Evolutionary conservation across 768 basidiomycete genomes (phyloP), one percentile per base, ranked within the genome.

Genomic region (Leccinum variicolor): DNA sequence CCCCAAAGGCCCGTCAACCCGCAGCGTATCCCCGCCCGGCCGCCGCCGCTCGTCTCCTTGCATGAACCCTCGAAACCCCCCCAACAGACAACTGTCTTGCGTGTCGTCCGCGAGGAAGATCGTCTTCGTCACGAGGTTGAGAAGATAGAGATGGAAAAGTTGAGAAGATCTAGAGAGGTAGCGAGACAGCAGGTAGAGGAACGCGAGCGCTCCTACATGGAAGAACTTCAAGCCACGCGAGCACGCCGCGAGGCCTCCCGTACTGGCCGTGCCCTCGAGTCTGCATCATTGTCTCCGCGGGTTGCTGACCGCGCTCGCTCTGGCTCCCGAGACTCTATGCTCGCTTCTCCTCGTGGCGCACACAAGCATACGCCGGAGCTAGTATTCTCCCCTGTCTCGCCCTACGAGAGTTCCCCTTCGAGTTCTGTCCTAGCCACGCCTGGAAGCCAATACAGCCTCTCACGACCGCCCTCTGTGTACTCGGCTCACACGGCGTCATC

Each of bases 191-290:
- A 67, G 45, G 70, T 75, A 58, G 84, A 84, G 64, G 84, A 85
- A 64, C 76, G 76, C 62, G 81, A 80, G 64, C 78, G 78, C 46
- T 60, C 74, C 54, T 87, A 81, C 66, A 74, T 77, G 14, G 86
- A 87, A 50, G 82, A 85, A 68, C 76, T 91, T 17, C 76, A 75
- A 36, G 86, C 85, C 29, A 74, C 87, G 3, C 78, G 90, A 61
- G 59, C 75, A 43, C 75, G 89, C 63, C 81, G 86, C 59, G 88
- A 90, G 65, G 73, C 77, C 3, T 72, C 76, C 54, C 80, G 85
- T 65, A 76, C 75, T 33, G 85, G 84, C 33, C 66, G 72, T 52
- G 48, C 64, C 34, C 56, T 67, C 15, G 65, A 70, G 57, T 56
- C 68, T 43, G 51, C 50, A 11, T 58, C 69, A 50, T 56, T 64